Conservation (phyloP, 495 filamentous ascomycete species). For the Podospora pseudocomata region DNA sequence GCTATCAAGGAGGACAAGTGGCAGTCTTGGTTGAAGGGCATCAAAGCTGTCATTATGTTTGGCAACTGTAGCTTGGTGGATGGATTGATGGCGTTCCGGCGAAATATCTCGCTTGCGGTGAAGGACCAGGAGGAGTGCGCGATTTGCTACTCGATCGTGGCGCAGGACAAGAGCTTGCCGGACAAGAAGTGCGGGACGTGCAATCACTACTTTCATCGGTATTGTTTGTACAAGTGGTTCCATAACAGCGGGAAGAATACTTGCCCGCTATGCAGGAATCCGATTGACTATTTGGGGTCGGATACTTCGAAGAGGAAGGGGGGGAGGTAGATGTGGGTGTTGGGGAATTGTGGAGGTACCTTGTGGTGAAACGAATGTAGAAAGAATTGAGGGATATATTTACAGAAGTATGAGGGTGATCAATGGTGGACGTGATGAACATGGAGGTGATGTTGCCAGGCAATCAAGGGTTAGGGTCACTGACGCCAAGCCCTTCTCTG, state of each 20-base stretch:
- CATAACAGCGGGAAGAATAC: conserved; percentile 83
- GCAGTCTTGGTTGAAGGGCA: conserved; percentile 75
- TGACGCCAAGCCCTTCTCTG: too few species aligned
- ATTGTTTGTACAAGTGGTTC: conserved; percentile 94
- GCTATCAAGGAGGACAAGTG: conserved; percentile 86
- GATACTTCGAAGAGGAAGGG: conserved; percentile 24
- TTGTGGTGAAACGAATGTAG: background rate
- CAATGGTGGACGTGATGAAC: too few species aligned
- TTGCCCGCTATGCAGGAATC: conserved; percentile 85
- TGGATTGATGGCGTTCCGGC: conserved; percentile 74
- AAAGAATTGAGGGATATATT: background rate
- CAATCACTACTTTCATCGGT: conserved; percentile 87
- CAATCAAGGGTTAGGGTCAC: too few species aligned
- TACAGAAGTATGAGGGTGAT: background rate
- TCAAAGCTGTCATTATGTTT: conserved; percentile 91
- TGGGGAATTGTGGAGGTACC: background rate
- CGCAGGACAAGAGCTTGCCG: conserved; percentile 78
- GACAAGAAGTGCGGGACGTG: conserved; percentile 90
- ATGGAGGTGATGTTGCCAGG: too few species aligned
- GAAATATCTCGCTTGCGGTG: conserved; percentile 78
- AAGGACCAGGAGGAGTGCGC: conserved; percentile 94
- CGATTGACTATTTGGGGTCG: conserved; percentile 61
- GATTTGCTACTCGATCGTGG: conserved; percentile 93
- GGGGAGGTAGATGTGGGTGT: conserved; percentile 13
- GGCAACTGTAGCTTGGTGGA: conserved; percentile 81